These are phyloP conservation scores for Eustoma russellianum DNA, from an alignment of 257 asterid genomes.

Conservation along the genomic window DNA sequence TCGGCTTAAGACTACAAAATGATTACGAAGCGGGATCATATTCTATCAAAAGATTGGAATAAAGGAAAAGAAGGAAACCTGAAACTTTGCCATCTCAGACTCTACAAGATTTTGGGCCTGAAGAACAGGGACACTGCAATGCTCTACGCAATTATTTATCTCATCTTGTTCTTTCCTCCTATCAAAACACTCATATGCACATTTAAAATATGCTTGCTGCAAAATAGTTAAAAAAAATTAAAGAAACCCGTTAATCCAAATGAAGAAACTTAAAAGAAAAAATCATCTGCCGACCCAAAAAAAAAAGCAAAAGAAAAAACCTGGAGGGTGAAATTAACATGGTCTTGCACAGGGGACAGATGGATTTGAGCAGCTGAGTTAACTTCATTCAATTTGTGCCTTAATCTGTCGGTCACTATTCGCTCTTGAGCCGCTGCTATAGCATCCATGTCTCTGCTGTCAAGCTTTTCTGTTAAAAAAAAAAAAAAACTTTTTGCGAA, in stretches of 20 bases:
- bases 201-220: conserved; percentile 90
- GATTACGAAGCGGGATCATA: background rate
- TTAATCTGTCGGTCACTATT: conserved; percentile 54
- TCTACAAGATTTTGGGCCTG: conserved; percentile 82
- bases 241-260: too few species aligned
- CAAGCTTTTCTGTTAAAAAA: background rate
- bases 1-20: too few species aligned
- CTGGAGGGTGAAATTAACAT: conserved; percentile 90
- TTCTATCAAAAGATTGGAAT: background rate
- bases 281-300: background rate
- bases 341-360: conserved; percentile 75
- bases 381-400: conserved; percentile 76
- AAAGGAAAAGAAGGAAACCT: background rate
- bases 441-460: conserved; percentile 45
- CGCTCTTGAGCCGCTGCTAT: conserved; percentile 86
- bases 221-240: conserved; percentile 5
- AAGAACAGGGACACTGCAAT: conserved; percentile 74
- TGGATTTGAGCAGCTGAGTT: conserved; percentile 71
- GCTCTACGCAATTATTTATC: conserved; percentile 79
- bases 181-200: conserved; percentile 91
- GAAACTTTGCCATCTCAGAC: conserved; percentile 77
- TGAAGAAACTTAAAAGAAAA: background rate
- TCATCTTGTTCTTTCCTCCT: conserved; percentile 58
- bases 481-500: too few species aligned
- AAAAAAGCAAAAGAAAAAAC: conserved; percentile 14